Evolutionary conservation across 495 filamentous ascomycete genomes (phyloP), one percentile per base, ranked within the genome.

Genomic region (Tuber aestivum): DNA sequence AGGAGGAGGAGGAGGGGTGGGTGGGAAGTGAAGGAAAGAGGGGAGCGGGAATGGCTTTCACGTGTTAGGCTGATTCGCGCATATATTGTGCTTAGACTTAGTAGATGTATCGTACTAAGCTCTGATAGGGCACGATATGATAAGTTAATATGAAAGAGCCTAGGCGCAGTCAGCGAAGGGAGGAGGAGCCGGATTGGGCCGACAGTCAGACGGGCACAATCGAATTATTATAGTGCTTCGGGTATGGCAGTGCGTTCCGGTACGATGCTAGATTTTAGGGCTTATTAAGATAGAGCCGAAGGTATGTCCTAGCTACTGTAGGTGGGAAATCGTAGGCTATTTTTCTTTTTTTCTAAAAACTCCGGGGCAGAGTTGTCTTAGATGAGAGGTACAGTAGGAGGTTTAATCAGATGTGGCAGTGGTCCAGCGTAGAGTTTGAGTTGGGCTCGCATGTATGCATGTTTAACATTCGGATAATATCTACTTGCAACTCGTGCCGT

Each of bases 171-270:
- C 23, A n/a, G 50, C 10, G 9, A 23, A 9, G 23, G 50, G 9
- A 27, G n/a, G n/a, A n/a, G n/a, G n/a, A 4, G 50, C 10, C 9
- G 50, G 12, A n/a, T n/a, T 27, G 10, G 10, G 12, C 10, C 0
- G 48, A 27, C 48, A 61, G n/a, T 61, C 50, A 61, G 50, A 61
- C 50, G n/a, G n/a, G n/a, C n/a, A n/a, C n/a, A n/a, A n/a, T n/a
- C n/a, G n/a, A n/a, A 12, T n/a, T n/a, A 14, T 27, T 10, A 12
- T 40, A 40, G 50, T 12, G n/a, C n/a, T 61, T 27, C 50, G 23
- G 50, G 50, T n/a, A 14, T n/a, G n/a, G n/a, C 10, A 14, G 2
- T 23, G 50, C n/a, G 23, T 14, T 27, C n/a, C 23, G 3, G 23
- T 14, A 27, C n/a, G 23, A 14, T 27, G 50, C 12, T 61, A 23